phyloP scores from a whole-genome alignment of 768 basidiomycete genomes.

The Dictyophora rubrovolvata region DNA sequence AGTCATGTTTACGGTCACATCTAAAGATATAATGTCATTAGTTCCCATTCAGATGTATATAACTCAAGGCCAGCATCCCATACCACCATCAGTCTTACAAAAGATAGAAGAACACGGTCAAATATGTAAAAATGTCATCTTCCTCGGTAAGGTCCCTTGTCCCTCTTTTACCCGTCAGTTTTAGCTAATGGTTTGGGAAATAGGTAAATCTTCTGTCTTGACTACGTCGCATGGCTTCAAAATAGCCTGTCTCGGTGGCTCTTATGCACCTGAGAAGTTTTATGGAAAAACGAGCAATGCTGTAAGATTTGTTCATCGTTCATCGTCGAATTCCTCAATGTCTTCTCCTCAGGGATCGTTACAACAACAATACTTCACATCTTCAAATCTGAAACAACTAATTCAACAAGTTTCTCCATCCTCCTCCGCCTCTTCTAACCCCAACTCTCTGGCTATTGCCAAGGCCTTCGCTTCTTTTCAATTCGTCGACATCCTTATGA shows the following conservation, averaged over 20 bases:
- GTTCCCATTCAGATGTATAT: slow-evolving; percentile 88
- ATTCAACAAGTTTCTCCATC: slow-evolving; percentile 59
- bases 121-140: slow-evolving; percentile 71
- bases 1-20: neutral
- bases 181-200: neutral
- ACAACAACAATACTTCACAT: slow-evolving; percentile 58
- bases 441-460: slow-evolving; percentile 58
- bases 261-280: slow-evolving; percentile 43
- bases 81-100: slow-evolving; percentile 65
- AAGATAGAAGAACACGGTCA: slow-evolving; percentile 72
- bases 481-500: slow-evolving; percentile 71
- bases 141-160: slow-evolving; percentile 54
- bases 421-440: slow-evolving; percentile 25
- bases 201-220: slow-evolving; percentile 75
- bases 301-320: neutral
- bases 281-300: slow-evolving; percentile 4
- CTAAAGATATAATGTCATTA: slow-evolving; percentile 23
- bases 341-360: slow-evolving; percentile 48
- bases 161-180: neutral
- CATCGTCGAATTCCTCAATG: neutral
- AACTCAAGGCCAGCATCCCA: slow-evolving; percentile 72
- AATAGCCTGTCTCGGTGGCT: slow-evolving; percentile 79
- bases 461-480: slow-evolving; percentile 52
- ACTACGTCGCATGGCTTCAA: slow-evolving; percentile 71
- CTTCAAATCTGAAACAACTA: slow-evolving; percentile 59